A percentile compares a stretch with the other conserved stretches of the same genome.
Evolutionary conservation across 306 rosid genomes (phyloP).

Genomic region (Herpetospermum pedunculosum): DNA sequence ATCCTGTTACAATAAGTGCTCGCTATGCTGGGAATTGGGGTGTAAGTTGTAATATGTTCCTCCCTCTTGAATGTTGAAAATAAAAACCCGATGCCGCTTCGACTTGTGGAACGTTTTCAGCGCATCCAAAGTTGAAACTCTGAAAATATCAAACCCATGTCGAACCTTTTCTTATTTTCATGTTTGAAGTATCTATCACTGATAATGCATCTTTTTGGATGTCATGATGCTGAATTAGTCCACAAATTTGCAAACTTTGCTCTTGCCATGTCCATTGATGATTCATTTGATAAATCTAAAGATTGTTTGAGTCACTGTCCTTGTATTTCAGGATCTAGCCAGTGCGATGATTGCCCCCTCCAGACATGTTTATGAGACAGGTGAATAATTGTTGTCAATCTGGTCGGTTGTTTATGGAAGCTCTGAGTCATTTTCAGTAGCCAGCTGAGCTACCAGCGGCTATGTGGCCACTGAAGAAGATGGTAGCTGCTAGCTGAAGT

Average conservation of each 20-base stretch:
- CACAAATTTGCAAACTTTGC: neutral
- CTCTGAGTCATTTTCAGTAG: neutral
- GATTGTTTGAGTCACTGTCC: neutral
- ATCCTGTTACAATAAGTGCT: neutral
- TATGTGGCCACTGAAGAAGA: neutral
- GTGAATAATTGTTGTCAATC: neutral
- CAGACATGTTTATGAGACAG: neutral
- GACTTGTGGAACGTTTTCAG: neutral
- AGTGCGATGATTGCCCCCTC: neutral
- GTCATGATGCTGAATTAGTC: neutral
- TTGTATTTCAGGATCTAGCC: neutral
- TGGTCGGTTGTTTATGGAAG: conserved; percentile 9
- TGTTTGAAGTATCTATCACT: neutral
- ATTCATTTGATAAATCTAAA: neutral
- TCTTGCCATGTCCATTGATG: neutral
- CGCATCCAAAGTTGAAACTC: neutral
- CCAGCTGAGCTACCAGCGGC: conserved; percentile 2
- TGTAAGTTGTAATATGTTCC: neutral
- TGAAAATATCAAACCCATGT: neutral
- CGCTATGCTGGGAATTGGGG: neutral
- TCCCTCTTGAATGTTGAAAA: neutral
- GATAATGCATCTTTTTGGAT: neutral
- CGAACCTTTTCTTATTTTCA: neutral
- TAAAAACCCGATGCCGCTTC: neutral
- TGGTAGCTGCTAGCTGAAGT: neutral